Evolutionary conservation across 208 protist species (phyloP).

Genomic region (Leishmania braziliensis): DNA sequence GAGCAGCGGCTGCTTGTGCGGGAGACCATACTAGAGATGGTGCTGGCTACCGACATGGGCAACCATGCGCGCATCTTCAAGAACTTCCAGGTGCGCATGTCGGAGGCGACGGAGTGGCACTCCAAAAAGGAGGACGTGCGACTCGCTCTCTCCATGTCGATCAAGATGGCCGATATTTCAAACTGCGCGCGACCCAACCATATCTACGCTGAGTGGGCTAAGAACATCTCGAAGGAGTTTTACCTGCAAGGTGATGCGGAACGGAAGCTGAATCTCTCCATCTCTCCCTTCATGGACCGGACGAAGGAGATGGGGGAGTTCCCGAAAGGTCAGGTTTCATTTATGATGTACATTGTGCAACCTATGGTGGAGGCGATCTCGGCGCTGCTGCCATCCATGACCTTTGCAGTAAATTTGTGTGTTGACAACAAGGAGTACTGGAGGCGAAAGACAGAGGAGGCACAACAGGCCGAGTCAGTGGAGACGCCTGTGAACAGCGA

Average conservation of each 20-base stretch:
- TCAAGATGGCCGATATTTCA: slow-evolving; percentile 96
- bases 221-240: slow-evolving; percentile 93
- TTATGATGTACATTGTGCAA: slow-evolving; percentile 93
- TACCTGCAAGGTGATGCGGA: slow-evolving; percentile 94
- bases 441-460: slow-evolving; percentile 53
- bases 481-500: background rate
- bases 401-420: slow-evolving; percentile 79
- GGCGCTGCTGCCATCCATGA: slow-evolving; percentile 80
- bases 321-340: slow-evolving; percentile 89
- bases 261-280: slow-evolving; percentile 60
- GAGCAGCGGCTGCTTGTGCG: slow-evolving; percentile 85
- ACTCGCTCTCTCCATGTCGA: slow-evolving; percentile 89
- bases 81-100: slow-evolving; percentile 78
- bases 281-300: slow-evolving; percentile 95
- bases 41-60: slow-evolving; percentile 95
- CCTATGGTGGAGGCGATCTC: slow-evolving; percentile 89
- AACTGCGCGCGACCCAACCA: slow-evolving; percentile 91
- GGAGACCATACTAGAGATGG: slow-evolving; percentile 91
- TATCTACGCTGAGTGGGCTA: slow-evolving; percentile 92
- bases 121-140: slow-evolving; percentile 82
- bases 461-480: background rate
- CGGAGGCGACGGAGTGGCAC: slow-evolving; percentile 74
- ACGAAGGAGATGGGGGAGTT: slow-evolving; percentile 81
- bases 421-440: slow-evolving; percentile 88
- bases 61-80: slow-evolving; percentile 91